These are phyloP conservation scores for Aspergillus sp. DNA, from an alignment of 2,329 filamentous ascomycete genomes.

Conservation along the genomic window DNA sequence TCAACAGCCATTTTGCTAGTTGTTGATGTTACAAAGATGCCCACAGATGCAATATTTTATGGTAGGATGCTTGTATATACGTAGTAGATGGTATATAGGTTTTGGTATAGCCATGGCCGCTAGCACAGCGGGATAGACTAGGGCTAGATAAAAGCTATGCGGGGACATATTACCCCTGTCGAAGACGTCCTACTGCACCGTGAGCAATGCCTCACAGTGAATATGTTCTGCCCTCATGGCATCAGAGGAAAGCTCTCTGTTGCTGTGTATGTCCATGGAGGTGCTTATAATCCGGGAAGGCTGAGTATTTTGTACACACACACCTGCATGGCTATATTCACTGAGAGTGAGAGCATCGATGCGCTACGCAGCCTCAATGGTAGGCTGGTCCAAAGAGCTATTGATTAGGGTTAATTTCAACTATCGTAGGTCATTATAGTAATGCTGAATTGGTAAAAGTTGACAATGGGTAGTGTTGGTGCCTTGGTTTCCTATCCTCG, in stretches of 20 bases:
- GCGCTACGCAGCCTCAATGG: constrained; percentile 55
- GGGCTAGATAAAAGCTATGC: not conserved
- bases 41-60: too few species aligned
- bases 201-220: constrained; percentile 37
- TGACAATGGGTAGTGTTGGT: constrained; percentile 23
- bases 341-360: constrained; percentile 14
- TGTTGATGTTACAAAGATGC: not conserved
- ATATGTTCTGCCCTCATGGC: constrained; percentile 31
- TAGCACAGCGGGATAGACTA: not conserved
- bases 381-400: constrained; percentile 44
- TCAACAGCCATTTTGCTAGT: not conserved
- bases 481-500: constrained; percentile 60
- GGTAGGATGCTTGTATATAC: too few species aligned
- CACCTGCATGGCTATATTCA: not conserved
- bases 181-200: constrained; percentile 32
- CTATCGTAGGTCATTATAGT: constrained; percentile 22
- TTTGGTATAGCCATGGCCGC: not conserved
- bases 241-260: constrained; percentile 26
- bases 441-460: not conserved
- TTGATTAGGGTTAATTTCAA: constrained; percentile 41
- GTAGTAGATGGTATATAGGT: not conserved
- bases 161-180: not conserved
- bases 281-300: constrained; percentile 25
- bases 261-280: constrained; percentile 37
- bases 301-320: too few species aligned